Base-by-base conservation (phyloP, 768 basidiomycete species). In the Amanita muscaria region DNA sequence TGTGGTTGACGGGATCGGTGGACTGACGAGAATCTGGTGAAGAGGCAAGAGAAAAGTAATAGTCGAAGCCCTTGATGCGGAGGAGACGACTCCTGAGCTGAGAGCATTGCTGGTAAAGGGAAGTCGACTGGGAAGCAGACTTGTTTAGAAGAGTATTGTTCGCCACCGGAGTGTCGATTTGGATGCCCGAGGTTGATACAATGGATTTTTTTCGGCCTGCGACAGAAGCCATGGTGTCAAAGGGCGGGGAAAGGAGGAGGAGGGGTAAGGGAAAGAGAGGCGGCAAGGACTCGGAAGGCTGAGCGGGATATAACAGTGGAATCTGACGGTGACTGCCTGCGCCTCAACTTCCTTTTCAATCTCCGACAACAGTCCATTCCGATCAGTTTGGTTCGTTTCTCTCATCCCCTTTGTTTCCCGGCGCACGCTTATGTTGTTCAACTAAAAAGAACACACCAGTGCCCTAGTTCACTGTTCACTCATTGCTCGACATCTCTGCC, bases 31-130 rank as follows among this genome's bases (percentile, higher is more conserved):
- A 71, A 51, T 78, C 79, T 30, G 69, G 58, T 15, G 72, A 39
- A 6, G 76, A 66, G 6, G 80, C 74, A 48, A 83, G 69, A 31
- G 72, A 62, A 53, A 88, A 86, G 65, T 83, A 88, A 48, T 69
- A 69, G 49, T 74, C 60, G 52, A 92, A 92, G 53, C 77, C 76
- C 50, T 74, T 77, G 49, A 92, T 79, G 59, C 84, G 83, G 66
- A 84, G 70, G 59, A 92, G 80, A 54, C 83, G 80, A 36, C 74
- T 69, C 49, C 87, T 74, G 42, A 92, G 73, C 48, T 80, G 68
- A 4, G 85, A 84, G 65, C 88, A 90, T 77, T 89, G 86, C 65
- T 91, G 89, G 68, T 90, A 92, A 64, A 92, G 84, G 30, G 88
- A 89, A 21, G 87, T 83, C 10, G 83, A 84, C 56, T 82, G 76